Conservation (phyloP, 257 asterid species). For the Paraleonurus japonicus region DNA sequence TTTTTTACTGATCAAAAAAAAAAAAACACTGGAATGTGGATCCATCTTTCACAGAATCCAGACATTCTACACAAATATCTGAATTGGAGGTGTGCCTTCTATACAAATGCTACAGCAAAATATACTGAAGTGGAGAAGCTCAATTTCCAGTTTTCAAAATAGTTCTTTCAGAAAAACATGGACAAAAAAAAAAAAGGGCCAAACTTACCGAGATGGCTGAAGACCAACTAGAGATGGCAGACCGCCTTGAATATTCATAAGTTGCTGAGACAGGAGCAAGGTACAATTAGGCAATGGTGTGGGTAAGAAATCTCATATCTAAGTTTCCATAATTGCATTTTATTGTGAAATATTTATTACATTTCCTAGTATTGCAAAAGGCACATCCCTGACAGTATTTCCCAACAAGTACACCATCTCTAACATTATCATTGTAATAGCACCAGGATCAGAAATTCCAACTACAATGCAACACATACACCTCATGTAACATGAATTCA, state of each 20-base stretch:
- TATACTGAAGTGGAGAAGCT: not conserved
- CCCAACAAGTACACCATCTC: not conserved
- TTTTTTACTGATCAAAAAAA: too few species aligned
- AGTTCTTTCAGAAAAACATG: not conserved
- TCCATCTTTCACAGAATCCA: not conserved
- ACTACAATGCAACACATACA: not conserved
- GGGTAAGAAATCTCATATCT: not conserved
- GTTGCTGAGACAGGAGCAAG: not conserved
- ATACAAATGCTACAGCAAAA: not conserved
- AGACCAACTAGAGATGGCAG: not conserved
- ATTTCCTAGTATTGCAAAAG: not conserved
- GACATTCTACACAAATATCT: not conserved
- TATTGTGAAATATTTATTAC: not conserved
- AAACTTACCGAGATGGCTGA: not conserved
- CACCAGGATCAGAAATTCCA: not conserved
- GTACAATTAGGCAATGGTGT: not conserved
- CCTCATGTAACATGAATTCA: not conserved
- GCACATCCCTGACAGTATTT: not conserved
- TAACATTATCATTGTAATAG: not conserved
- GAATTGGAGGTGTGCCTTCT: not conserved
- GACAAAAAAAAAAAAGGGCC: not conserved
- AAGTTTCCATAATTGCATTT: not conserved
- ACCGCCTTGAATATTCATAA: not conserved
- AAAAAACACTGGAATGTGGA: not conserved
- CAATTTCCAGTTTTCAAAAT: not conserved